Conservation (phyloP, 73 alveolate genomes). For the Stentor roeselii region DNA sequence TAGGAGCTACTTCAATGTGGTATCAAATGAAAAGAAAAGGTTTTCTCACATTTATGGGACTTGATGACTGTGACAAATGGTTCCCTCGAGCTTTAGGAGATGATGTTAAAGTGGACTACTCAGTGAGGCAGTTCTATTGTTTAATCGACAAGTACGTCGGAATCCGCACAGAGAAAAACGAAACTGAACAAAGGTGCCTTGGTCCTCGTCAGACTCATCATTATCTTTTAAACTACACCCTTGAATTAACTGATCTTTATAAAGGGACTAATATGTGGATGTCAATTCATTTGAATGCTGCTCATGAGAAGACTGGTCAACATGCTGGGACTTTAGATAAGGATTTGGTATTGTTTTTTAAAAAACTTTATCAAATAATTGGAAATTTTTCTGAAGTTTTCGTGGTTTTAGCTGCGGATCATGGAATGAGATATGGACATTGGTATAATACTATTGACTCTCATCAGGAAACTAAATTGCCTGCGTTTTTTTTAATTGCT, state of each 20-base stretch:
- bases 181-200: neutral
- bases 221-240: neutral
- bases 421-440: neutral
- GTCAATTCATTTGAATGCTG: neutral
- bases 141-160: neutral
- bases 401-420: neutral
- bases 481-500: neutral
- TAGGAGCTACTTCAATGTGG: neutral
- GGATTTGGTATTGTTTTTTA: neutral
- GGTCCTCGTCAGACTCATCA: neutral
- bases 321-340: neutral
- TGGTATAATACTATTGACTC: neutral
- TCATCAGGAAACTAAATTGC: neutral
- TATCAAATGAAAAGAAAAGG: slow-evolving; percentile 11
- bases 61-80: slow-evolving; percentile 10
- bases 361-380: too few species aligned
- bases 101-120: neutral
- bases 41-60: slow-evolving; percentile 12
- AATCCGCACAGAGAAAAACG: neutral
- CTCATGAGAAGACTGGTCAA: neutral
- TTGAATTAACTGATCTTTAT: neutral
- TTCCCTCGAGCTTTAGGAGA: slow-evolving; percentile 14
- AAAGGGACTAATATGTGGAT: neutral
- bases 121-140: slow-evolving; percentile 4
- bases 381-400: neutral